A percentile compares a stretch with the other conserved stretches of the same genome.
Evolutionary conservation across 148 eudicot genomes (phyloP).

Genomic region (Pouteria glomerata): DNA sequence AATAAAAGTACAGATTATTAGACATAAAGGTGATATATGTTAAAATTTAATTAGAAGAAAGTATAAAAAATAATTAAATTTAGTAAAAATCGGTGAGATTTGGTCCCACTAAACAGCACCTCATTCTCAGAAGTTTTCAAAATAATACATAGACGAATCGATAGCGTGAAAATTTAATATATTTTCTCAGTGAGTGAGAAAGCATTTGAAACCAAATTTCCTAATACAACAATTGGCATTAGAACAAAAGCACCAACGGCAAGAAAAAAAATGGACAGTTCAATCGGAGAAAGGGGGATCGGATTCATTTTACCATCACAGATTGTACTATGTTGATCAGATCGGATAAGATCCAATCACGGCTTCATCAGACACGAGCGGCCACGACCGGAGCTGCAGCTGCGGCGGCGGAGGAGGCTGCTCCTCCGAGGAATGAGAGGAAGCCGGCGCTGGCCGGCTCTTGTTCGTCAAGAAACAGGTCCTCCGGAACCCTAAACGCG

Average conservation of each 20-base stretch:
- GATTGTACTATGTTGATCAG: neutral
- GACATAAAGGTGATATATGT: no score
- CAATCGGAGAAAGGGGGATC: neutral
- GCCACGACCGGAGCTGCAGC: constrained; percentile 44
- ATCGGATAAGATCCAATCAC: constrained; percentile 12
- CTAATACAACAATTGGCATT: neutral
- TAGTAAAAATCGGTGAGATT: no score
- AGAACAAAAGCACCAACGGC: neutral
- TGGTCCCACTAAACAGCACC: no score
- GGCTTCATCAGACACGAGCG: constrained; percentile 32
- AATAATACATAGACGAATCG: no score
- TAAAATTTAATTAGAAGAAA: no score
- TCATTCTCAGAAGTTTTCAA: no score
- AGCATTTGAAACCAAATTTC: no score
- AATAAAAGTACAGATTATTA: no score
- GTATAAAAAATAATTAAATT: no score
- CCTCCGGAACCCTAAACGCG: constrained; percentile 72
- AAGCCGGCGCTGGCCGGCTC: constrained; percentile 46
- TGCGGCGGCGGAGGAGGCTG: constrained; percentile 57
- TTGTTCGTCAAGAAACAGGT: constrained; percentile 70
- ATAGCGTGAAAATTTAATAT: no score
- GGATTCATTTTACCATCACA: constrained; percentile 5
- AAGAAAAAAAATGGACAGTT: neutral
- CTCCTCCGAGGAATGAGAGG: constrained; percentile 67
- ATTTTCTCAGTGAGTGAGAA: neutral